Base-by-base conservation (phyloP, 495 filamentous ascomycete genomes). In the Wilcoxina mikolae region DNA sequence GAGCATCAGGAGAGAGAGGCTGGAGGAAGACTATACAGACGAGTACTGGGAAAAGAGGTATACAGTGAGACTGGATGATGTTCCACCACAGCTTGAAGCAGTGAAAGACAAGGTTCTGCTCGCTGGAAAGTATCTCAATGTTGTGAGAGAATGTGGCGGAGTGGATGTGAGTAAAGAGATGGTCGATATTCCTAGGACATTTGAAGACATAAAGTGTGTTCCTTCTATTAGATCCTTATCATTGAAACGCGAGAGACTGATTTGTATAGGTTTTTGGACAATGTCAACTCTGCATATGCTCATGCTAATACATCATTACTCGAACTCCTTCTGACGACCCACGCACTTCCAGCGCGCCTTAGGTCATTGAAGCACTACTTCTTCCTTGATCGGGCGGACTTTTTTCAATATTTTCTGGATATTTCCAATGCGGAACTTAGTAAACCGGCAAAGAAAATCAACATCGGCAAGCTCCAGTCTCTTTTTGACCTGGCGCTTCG, bases 1-100 rank as follows among this genome's bases (percentile, higher is more conserved):
- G 68, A 91, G 87, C 62, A 96, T 98, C 60, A 82, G 82, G 51
- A 78, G 91, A 18, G 93, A 95, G 61, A 77, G 83, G 60, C 71
- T 98, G 10, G 87, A 95, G 65, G 80, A 94, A 62, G 91, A 98
- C 68, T 98, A 95, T 60, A 96, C 89, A 0, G 91, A 98, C 63
- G 91, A 96, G 60, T 98, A 98, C 68, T 98, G 91, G 91, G 91
- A 96, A 64, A 87, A 94, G 67, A 76, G 91, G 53, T 98, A 98
- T 61, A 95, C 88, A 11, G 86, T 96, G 56, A 79, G 91, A 39
- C 84, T 94, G 41, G 76, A 85, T 42, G 87, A 91, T 53, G 81
- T 96, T 11, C 91, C 91, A 2, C 90, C 91, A 11, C 91, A 98
- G 65, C 76, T 98, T 4, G 87, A 93, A 60, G 81, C 73, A 51